Evolutionary conservation across 2,329 filamentous ascomycete species (phyloP), one percentile per base, ranked within the genome.

Genomic region (Fusarium sp.): DNA sequence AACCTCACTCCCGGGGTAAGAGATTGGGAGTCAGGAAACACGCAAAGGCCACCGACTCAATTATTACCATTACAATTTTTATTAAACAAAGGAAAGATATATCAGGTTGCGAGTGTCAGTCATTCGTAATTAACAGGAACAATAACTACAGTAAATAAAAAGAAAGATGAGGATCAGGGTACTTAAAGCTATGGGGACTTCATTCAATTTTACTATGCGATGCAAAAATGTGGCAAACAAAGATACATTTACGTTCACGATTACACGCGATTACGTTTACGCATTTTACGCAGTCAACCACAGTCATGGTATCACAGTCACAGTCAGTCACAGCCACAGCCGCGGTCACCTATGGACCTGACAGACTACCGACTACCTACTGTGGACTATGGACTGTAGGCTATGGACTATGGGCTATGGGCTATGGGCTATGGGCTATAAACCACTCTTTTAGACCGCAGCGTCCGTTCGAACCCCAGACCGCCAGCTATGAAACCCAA

Each of bases 401-500:
- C 32, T 34, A 18, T 18, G 8, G 32, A 4, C 32, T 18, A 18
- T 34, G 32, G 32, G 5, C 32, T 37, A n/a, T 37, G 18, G 34
- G 18, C 34, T 37, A n/a, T 37, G 10, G 32, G 5, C 32, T 37
- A n/a, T 37, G 18, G 34, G 18, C 34, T 37, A n/a, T 37, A 5
- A 7, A n/a, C 34, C 34, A n/a, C 10, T 0, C 4, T 7, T n/a
- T 7, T 12, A 37, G 34, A 37, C 5, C 10, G 1, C 10, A n/a
- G 18, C 5, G 10, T 12, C 34, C 18, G 34, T n/a, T 37, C 34
- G 34, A 37, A 37, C 18, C 18, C 34, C 18, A 37, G 34, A 37
- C 34, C 3, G 10, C 10, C 3, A 37, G 34, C 5, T 37, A n/a
- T n/a, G 34, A 6, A 37, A 7, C 34, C 18, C 5, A 7, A 7